Evolutionary conservation across 768 basidiomycete genomes (phyloP).

Genomic region (Boletales sp.): DNA sequence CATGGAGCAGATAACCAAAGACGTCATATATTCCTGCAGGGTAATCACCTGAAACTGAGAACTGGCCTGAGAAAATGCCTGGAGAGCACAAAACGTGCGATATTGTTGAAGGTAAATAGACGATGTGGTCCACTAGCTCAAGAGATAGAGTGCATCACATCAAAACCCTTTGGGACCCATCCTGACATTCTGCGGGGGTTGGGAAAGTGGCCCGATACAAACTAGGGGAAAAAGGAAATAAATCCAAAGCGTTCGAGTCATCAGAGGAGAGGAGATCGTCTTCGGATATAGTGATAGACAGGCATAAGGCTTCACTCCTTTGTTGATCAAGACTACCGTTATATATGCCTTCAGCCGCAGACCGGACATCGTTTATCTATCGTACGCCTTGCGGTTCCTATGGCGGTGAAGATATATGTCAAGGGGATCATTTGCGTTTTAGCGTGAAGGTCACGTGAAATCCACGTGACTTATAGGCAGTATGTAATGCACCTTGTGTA

Average conservation of each 20-base stretch:
- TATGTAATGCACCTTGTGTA: too few species aligned
- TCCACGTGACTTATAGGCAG: conserved; percentile 21
- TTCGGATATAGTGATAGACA: conserved; percentile 15
- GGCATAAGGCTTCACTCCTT: conserved; percentile 2
- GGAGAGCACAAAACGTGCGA: conserved; percentile 33
- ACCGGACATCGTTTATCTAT: too few species aligned
- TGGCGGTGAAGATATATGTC: too few species aligned
- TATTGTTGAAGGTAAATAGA: conserved; percentile 17
- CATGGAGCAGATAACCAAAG: conserved; percentile 17
- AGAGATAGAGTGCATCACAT: conserved; percentile 23
- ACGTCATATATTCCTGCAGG: conserved; percentile 34
- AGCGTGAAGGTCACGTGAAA: neutral
- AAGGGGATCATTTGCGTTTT: too few species aligned
- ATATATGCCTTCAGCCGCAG: too few species aligned
- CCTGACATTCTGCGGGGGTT: conserved; percentile 9
- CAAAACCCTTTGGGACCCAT: neutral
- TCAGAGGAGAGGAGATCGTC: conserved; percentile 14
- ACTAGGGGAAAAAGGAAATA: conserved; percentile 12
- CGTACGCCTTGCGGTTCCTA: too few species aligned
- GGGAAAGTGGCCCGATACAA: conserved; percentile 25
- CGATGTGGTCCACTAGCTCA: conserved; percentile 32
- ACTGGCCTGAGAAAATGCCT: conserved; percentile 42
- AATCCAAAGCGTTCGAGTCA: conserved; percentile 5
- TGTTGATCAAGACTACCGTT: too few species aligned
- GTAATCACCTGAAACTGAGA: conserved; percentile 39